phyloP scores from a whole-genome alignment of 495 filamentous ascomycete genomes.

The Penicillium maclennaniae region DNA sequence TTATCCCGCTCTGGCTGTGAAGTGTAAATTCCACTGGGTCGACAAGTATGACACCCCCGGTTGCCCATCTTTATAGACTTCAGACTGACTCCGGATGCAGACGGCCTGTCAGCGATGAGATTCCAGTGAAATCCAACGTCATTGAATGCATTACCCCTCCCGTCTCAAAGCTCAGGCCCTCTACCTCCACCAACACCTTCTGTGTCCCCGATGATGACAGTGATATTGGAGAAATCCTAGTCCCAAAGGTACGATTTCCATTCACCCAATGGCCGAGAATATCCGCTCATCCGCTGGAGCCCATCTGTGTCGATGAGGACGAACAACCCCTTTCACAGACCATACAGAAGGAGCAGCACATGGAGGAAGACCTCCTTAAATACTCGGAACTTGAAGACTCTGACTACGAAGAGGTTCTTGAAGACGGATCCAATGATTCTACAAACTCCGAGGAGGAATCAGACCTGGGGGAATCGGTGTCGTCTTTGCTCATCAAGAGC shows the following conservation, averaged over 20 bases:
- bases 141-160: background rate
- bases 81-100: background rate
- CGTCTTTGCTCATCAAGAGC: background rate
- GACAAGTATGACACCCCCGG: background rate
- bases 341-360: background rate
- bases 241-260: background rate
- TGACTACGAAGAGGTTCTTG: background rate
- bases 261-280: background rate
- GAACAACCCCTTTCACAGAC: background rate
- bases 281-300: background rate
- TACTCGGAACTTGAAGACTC: background rate
- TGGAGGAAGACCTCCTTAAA: background rate
- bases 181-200: slow-evolving; percentile 37
- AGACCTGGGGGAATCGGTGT: slow-evolving; percentile 3
- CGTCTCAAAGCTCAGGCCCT: background rate
- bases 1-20: slow-evolving; percentile 37
- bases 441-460: slow-evolving; percentile 4
- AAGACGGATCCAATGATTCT: background rate
- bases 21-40: slow-evolving; percentile 31
- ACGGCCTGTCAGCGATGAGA: background rate
- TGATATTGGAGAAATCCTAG: slow-evolving; percentile 20
- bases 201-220: slow-evolving; percentile 45
- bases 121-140: background rate
- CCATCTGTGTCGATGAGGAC: background rate
- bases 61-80: background rate